Evolutionary conservation across 2,329 filamentous ascomycete species (phyloP), one percentile per base, ranked within the genome.

Genomic region (Chalara sp.): DNA sequence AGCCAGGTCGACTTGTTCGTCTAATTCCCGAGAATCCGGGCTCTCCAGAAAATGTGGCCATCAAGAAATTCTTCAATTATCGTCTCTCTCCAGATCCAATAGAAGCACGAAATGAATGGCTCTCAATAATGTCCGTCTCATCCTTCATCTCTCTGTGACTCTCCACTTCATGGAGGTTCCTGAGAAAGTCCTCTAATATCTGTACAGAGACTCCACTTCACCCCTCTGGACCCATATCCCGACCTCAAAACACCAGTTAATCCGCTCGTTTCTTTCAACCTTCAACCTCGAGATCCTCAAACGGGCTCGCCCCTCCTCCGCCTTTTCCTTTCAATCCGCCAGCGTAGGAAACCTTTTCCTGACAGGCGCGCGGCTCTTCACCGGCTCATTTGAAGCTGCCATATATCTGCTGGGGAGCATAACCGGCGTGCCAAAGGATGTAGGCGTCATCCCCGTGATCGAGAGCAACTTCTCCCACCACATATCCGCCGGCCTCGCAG

Each of bases 391-490:
- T 58, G 93, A 97, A 67, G 87, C 87, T 6, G 89, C 89, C 41
- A 93, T 97, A 55, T 96, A 96, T 65, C 79, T 97, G 2, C 78
- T 97, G 5, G 87, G 86, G 47, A 87, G 85, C 59, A 88, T 96
- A 56, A 95, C 91, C 63, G 82, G 81, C n/a, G 86, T 97, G 1
- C 86, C 89, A 0, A 77, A 81, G 8, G 76, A 83, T 47, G 82
- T 93, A 5, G 78, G 83, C 0, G 89, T 96, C 0, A 81, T 97
- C 12, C 93, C 92, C 0, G 89, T 88, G 4, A 88, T 97, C 60
- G 95, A 96, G 72, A 90, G 87, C 56, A 97, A 96, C 67, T 96
- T 96, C 72, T 89, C 89, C 0, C 88, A 95, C 62, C 92, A 97
- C 68, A 97, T 97, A 58, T 89, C 87, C 5, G 92, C 90, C 2